Evolutionary conservation across 108 stramenopile species (phyloP).

Genomic region (Cyclotella sp.): DNA sequence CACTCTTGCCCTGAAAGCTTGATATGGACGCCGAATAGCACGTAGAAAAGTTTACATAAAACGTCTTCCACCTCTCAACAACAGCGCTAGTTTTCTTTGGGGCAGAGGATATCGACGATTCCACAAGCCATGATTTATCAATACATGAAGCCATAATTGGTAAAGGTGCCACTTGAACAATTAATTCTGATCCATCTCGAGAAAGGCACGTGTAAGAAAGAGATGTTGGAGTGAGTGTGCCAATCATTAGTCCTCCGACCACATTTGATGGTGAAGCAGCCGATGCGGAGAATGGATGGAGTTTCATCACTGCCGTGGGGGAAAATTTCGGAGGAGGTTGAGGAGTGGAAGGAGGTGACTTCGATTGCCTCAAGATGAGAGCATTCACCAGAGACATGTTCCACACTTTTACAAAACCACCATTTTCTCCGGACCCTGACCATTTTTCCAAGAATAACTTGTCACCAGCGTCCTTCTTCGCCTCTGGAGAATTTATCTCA

Average conservation of each 20-base stretch:
- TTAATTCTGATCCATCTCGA: constrained; percentile 37
- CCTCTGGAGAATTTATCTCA: constrained; percentile 18
- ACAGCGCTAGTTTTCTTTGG: constrained; percentile 11
- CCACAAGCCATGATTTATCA: constrained; percentile 13
- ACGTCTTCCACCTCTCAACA: constrained; percentile 17
- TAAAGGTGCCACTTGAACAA: constrained; percentile 41
- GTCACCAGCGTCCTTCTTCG: constrained; percentile 36
- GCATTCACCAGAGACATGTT: constrained; percentile 31
- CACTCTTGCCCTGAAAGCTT: neutral
- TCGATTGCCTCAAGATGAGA: constrained; percentile 1
- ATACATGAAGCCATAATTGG: constrained; percentile 12
- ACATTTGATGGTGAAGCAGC: constrained; percentile 10
- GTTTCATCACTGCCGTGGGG: constrained; percentile 40
- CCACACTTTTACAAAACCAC: constrained; percentile 53
- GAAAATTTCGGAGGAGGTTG: constrained; percentile 51
- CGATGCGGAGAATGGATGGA: constrained; percentile 34
- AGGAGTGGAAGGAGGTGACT: constrained; percentile 11
- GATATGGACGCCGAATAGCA: constrained; percentile 24
- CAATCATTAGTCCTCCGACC: constrained; percentile 31
- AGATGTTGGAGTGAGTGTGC: constrained; percentile 24
- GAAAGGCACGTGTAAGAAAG: constrained; percentile 43
- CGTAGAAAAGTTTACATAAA: constrained; percentile 23
- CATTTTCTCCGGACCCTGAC: constrained; percentile 30
- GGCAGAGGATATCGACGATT: constrained; percentile 15
- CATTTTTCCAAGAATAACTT: constrained; percentile 24